Conservation (phyloP, 257 asterid species). For the Rauvolfia tetraphylla region DNA sequence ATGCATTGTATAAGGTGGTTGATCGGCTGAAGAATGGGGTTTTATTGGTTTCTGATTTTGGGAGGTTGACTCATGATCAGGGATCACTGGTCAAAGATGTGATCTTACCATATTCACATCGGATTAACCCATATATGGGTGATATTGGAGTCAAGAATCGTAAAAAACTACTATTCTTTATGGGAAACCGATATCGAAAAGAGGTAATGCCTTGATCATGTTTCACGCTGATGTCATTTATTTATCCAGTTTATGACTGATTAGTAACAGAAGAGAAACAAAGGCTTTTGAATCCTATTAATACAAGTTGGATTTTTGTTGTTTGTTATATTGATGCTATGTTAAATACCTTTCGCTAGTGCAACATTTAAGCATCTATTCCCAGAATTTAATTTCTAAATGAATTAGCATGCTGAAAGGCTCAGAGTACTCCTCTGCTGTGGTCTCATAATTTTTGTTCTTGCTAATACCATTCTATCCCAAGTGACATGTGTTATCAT, state of each 20-base stretch:
- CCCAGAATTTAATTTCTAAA: neutral
- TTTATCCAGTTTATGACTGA: neutral
- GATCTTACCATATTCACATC: conserved; percentile 82
- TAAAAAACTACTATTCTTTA: conserved; percentile 77
- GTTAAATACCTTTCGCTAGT: neutral
- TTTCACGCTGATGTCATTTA: neutral
- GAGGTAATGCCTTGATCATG: conserved; percentile 54
- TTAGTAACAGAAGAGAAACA: neutral
- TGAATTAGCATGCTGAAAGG: neutral
- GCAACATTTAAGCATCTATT: neutral
- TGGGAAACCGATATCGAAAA: conserved; percentile 93
- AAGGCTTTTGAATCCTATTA: neutral
- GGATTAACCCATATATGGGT: conserved; percentile 80
- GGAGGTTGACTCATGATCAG: conserved; percentile 74
- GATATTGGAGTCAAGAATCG: conserved; percentile 69
- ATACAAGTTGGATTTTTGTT: neutral
- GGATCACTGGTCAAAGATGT: conserved; percentile 96
- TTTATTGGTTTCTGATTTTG: conserved; percentile 92
- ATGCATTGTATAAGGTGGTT: conserved; percentile 81
- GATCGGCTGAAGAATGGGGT: conserved; percentile 87
- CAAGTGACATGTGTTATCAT: neutral
- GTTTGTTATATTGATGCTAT: neutral
- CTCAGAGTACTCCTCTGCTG: neutral
- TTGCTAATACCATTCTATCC: neutral
- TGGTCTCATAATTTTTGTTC: neutral